Evolutionary conservation across 2,329 filamentous ascomycete genomes (phyloP).

Genomic region (Botrytis squamosa): DNA sequence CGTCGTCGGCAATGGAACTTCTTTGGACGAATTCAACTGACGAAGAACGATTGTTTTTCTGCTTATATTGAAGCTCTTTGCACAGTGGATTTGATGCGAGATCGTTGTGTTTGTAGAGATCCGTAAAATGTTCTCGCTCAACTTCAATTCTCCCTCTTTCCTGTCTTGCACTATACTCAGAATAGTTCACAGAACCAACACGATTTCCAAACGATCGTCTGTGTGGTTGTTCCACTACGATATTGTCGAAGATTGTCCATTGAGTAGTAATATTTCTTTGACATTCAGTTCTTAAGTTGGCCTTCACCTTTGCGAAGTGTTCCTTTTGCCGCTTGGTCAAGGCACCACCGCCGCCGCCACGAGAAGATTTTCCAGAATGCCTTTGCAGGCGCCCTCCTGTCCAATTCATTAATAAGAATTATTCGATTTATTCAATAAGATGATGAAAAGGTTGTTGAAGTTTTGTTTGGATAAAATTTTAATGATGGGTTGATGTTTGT

Average conservation of each 20-base stretch:
- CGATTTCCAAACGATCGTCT: background rate
- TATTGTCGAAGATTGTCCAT: constrained; percentile 27
- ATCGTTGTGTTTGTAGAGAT: background rate
- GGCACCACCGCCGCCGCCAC: constrained; percentile 28
- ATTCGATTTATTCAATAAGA: background rate
- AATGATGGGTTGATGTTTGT: background rate
- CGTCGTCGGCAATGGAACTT: constrained; percentile 24
- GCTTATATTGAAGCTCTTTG: background rate
- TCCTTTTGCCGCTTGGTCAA: constrained; percentile 44
- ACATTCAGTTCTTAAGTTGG: constrained; percentile 35
- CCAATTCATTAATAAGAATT: constrained; percentile 47
- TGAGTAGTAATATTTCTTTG: constrained; percentile 38
- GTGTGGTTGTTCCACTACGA: constrained; percentile 19
- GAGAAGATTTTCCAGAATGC: constrained; percentile 40
- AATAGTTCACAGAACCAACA: background rate
- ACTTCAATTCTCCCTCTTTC: background rate
- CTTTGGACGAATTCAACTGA: background rate
- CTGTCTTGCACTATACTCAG: background rate
- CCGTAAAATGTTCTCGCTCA: background rate
- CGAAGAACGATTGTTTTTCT: background rate
- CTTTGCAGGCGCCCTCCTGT: constrained; percentile 49
- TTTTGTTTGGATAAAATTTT: background rate
- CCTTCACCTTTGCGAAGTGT: constrained; percentile 48
- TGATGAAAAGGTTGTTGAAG: background rate
- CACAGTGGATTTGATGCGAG: background rate